Base-by-base conservation (phyloP, 495 filamentous ascomycete species). In the Xylaria venustula region DNA sequence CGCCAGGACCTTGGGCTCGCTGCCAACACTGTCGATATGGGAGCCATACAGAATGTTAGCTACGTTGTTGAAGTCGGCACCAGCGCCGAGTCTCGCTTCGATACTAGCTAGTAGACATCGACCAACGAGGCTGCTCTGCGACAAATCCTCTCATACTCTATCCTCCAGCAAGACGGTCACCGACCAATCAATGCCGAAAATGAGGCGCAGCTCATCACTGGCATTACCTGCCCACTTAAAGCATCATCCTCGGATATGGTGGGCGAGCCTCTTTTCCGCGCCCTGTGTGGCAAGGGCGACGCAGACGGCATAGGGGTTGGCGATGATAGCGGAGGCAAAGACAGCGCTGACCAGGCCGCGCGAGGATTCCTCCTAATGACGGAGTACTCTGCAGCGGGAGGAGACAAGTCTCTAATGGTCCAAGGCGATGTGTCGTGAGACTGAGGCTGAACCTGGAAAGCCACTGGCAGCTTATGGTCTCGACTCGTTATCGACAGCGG, bases 1-100 rank as follows among this genome's bases (percentile, higher is more conserved):
- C 73, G 80, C 37, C 52, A 26, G 2, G 36, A 22, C 23, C 19
- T 41, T 22, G 52, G 15, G 12, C 52, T 25, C 4, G 25, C 7
- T 4, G 23, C 23, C 3, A 34, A 28, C 23, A 6, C 48, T 14
- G 25, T 51, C 48, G 17, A 51, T 19, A 5, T 51, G 12, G 48
- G 48, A 5, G 23, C 48, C 17, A 34, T 51, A 4, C 7, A 34
- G 5, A 19, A 34, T 51, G 48, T 34, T 15, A 19, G 48, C 3
- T 44, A 44, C 41, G n/a, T 44, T 5, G 41, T 15, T 3, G 41
- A 44, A 20, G 6, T 20, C 41, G 5, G 19, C 3, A 15, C 19
- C 41, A 44, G 6, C 41, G 41, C 41, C 5, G 41, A 5, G 14
- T 15, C n/a, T n/a, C n/a, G n/a, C n/a, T n/a, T 44, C 3, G 49